Evolutionary conservation across 2,329 filamentous ascomycete genomes (phyloP), one percentile per base, ranked within the genome.

Genomic region (Fusarium camptoceras): DNA sequence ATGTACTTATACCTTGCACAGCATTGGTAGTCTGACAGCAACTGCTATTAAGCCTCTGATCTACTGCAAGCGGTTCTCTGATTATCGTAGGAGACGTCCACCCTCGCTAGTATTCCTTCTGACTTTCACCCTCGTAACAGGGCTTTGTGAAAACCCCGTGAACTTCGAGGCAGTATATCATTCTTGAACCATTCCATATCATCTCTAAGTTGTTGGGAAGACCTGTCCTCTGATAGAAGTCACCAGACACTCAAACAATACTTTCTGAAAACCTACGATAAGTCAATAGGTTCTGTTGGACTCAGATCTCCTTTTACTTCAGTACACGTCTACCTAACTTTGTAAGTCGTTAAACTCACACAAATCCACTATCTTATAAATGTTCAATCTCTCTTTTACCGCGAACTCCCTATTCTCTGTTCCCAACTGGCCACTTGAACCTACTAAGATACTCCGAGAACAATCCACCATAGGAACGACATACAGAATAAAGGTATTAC

Each of bases 211-310:
- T 37, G 2, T 7, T 37, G 18, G 18, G 10, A n/a, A n/a, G 34
- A 7, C 6, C 34, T 11, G 4, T n/a, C 18, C 3, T n/a, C 34
- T 11, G 18, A 37, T n/a, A 4, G 6, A n/a, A 3, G 7, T n/a
- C 4, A 7, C 34, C 10, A 6, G 10, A 6, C 9, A n/a, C 34
- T n/a, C 0, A 4, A 7, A 37, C 34, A 12, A 12, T 1, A 8
- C 3, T n/a, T 37, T 18, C 18, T n/a, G 34, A n/a, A 31, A 37
- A n/a, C 3, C 12, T 37, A 37, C 10, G 1, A n/a, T 12, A 12
- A n/a, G 34, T 37, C 3, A 10, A n/a, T 2, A n/a, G 5, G 6
- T 10, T 37, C 6, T 37, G 2, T 37, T n/a, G 6, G n/a, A 37
- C 34, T n/a, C 18, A n/a, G 18, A n/a, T 37, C 1, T 4, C 18